Evolutionary conservation across 2,329 filamentous ascomycete species (phyloP).

Genomic region (Diaporthe caulivora): DNA sequence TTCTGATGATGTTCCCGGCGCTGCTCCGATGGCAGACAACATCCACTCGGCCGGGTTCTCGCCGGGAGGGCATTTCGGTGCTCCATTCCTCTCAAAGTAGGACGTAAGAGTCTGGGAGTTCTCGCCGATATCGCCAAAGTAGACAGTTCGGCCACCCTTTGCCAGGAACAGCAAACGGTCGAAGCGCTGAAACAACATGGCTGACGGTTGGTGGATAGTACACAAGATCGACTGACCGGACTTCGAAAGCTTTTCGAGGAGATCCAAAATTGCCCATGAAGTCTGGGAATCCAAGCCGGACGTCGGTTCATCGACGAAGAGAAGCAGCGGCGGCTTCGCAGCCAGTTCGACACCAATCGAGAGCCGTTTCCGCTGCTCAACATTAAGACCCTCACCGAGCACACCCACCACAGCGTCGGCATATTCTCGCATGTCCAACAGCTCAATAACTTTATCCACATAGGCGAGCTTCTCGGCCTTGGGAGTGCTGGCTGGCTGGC

Average conservation of each 20-base stretch:
- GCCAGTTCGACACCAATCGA: conserved; percentile 89
- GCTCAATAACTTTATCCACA: conserved; percentile 75
- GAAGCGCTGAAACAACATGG: conserved; percentile 91
- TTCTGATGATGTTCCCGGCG: conserved; percentile 59
- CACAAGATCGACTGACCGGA: conserved; percentile 90
- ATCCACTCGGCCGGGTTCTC: conserved; percentile 79
- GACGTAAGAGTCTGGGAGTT: conserved; percentile 47
- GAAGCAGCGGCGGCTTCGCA: conserved; percentile 86
- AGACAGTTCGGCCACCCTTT: conserved; percentile 79
- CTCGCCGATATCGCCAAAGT: conserved; percentile 72
- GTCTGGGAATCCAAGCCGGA: conserved; percentile 92
- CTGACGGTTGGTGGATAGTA: conserved; percentile 93
- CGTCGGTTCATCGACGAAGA: conserved; percentile 93
- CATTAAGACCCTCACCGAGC: conserved; percentile 71
- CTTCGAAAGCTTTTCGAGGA: conserved; percentile 88
- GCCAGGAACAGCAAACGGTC: conserved; percentile 82
- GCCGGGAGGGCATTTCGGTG: conserved; percentile 61
- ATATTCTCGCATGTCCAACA: conserved; percentile 75
- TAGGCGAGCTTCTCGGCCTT: conserved; percentile 73
- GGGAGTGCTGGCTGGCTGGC: conserved; percentile 69
- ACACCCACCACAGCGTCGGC: conserved; percentile 77
- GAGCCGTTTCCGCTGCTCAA: conserved; percentile 44
- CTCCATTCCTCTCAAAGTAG: conserved; percentile 74
- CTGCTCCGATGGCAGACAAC: conserved; percentile 58
- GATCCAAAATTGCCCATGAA: conserved; percentile 87